Evolutionary conservation across 352 stramenopile species (phyloP).

Genomic region (Phytopythium ostracodes): DNA sequence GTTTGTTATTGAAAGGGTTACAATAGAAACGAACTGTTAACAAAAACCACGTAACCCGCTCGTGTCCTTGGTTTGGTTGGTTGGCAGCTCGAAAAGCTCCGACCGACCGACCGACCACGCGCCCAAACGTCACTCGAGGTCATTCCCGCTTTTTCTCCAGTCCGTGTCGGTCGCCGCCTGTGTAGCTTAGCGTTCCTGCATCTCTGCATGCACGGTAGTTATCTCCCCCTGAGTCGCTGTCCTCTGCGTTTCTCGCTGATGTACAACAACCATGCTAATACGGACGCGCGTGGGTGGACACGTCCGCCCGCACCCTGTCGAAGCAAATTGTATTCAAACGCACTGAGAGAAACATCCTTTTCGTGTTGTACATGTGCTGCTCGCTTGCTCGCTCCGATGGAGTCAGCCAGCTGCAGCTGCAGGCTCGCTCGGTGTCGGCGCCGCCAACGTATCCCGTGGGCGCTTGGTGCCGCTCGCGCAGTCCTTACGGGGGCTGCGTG

Average conservation of each 20-base stretch:
- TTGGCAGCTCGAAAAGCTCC: background rate
- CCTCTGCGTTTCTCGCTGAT: slow-evolving; percentile 40
- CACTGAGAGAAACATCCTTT: slow-evolving; percentile 58
- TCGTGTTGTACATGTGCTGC: background rate
- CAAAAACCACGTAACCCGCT: background rate
- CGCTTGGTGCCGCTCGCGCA: slow-evolving; percentile 7
- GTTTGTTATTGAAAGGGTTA: too few species aligned
- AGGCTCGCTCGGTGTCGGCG: slow-evolving; percentile 64
- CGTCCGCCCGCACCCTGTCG: slow-evolving; percentile 34
- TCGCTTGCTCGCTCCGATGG: slow-evolving; percentile 3
- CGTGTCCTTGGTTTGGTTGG: background rate
- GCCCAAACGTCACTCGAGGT: too few species aligned
- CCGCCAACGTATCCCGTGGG: slow-evolving; percentile 5
- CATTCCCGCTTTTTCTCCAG: too few species aligned
- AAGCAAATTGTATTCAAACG: slow-evolving; percentile 74
- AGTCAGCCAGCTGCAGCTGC: slow-evolving; percentile 11
- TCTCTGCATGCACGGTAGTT: too few species aligned
- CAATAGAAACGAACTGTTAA: too few species aligned
- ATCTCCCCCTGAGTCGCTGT: too few species aligned
- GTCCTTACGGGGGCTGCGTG: slow-evolving; percentile 25
- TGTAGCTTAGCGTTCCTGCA: too few species aligned
- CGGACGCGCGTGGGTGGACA: slow-evolving; percentile 32
- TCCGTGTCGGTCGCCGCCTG: too few species aligned
- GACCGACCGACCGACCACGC: too few species aligned
- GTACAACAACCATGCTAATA: slow-evolving; percentile 80